Base-by-base conservation (phyloP, 179 eudicot genomes). In the Camellia oleifera region DNA sequence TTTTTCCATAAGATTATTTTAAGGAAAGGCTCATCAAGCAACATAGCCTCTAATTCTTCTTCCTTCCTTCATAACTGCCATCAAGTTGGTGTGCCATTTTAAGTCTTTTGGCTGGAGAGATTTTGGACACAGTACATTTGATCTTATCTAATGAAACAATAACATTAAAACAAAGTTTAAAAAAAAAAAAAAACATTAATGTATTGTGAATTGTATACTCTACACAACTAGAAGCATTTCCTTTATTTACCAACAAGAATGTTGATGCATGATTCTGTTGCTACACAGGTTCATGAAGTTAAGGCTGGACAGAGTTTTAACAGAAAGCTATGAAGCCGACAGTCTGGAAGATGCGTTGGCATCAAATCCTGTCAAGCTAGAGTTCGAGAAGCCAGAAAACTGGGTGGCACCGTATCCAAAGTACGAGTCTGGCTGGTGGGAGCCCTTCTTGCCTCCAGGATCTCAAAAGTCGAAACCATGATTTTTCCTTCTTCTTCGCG, bases 351-450 rank as follows among this genome's bases (percentile, higher is more conserved):
- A 93, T 86, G 99, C 97, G 15, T 84, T 95, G 85, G 93, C 91
- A 71, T 94, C 89, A 60, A 90, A 85, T 81, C 97, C 98, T 20
- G 87, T 82, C 8, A 76, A 89, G 26, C 1, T 95, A 14, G 87
- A 91, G 84, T 95, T 94, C 52, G 95, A 91, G 82, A 88, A 91
- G 90, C 94, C 97, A 48, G 87, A 89, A 20, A 94, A 92, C 10
- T 95, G 99, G 98, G 87, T 88, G 52, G 99, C 99, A 5, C 97
- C 99, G 10, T 95, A 95, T 82, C 78, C 85, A 5, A 95, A 95
- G 84, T 95, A 95, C 56, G 92, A 94, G 63, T 91, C 12, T 58
- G 99, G 98, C 9, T 95, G 99, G 98, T 95, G 99, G 99, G 97
- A 90, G 82, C 20, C 85, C 69, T 95, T 94, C 86, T 89, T 92